Percentiles rank a stretch among this genome's conserved stretches.
Evolutionary conservation across 2,329 filamentous ascomycete species (phyloP).

Genomic region (Raffaelea albimanens): DNA sequence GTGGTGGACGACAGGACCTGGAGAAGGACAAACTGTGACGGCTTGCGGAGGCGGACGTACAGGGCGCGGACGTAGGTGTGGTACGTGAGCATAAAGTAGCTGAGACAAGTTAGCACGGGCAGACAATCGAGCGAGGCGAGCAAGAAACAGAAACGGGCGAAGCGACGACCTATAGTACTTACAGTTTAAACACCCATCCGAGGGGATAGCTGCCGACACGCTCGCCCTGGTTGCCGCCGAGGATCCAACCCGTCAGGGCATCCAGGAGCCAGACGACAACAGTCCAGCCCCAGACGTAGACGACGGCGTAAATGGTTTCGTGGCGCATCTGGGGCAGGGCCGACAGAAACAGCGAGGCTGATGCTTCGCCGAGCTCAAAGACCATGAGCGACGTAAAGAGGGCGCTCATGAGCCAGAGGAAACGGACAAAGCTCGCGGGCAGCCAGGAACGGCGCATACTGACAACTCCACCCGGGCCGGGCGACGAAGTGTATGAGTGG

Average conservation of each 20-base stretch:
- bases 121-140: neutral
- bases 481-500: too few species aligned
- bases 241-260: conserved; percentile 55
- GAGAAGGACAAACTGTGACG: conserved; percentile 54
- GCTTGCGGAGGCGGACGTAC: conserved; percentile 58
- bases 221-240: conserved; percentile 56
- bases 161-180: conserved; percentile 17
- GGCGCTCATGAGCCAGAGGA: conserved; percentile 60
- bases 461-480: conserved; percentile 23
- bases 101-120: conserved; percentile 17
- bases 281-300: conserved; percentile 64
- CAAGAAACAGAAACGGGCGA: conserved; percentile 45
- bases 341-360: conserved; percentile 58
- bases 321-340: conserved; percentile 46
- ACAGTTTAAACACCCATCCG: conserved; percentile 63
- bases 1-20: conserved; percentile 54
- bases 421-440: conserved; percentile 57
- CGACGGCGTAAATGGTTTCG: conserved; percentile 54
- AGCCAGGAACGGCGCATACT: conserved; percentile 45
- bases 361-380: conserved; percentile 58
- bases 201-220: conserved; percentile 61
- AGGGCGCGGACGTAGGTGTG: conserved; percentile 62
- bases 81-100: conserved; percentile 60
- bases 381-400: conserved; percentile 53
- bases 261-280: conserved; percentile 57